Evolutionary conservation across 768 basidiomycete genomes (phyloP).

Genomic region (Hebeloma cylindrosporum): DNA sequence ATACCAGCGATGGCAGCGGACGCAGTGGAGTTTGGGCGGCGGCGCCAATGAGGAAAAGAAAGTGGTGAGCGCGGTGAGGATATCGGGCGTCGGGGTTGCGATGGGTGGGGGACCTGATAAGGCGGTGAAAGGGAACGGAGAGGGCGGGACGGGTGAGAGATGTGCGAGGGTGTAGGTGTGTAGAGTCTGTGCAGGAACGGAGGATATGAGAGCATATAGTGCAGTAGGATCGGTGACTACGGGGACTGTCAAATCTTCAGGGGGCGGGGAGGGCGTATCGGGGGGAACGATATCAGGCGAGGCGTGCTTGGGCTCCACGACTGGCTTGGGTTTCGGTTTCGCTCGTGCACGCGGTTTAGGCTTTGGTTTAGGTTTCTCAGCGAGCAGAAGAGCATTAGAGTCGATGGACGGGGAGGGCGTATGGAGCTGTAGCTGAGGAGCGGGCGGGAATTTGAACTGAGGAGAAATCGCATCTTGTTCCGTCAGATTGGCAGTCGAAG

Average conservation of each 20-base stretch:
- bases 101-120: constrained; percentile 35
- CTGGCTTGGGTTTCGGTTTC: constrained; percentile 10
- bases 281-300: constrained; percentile 39
- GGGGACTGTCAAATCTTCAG: constrained; percentile 20
- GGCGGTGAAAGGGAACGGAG: constrained; percentile 41
- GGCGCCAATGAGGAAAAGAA: constrained; percentile 67
- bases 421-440: constrained; percentile 38
- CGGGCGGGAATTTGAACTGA: constrained; percentile 10
- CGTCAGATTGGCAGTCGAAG: constrained; percentile 5
- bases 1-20: constrained; percentile 70
- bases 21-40: constrained; percentile 71
- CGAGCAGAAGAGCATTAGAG: constrained; percentile 17
- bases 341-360: background rate
- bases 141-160: constrained; percentile 32
- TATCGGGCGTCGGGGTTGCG: constrained; percentile 36
- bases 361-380: constrained; percentile 10
- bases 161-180: constrained; percentile 60
- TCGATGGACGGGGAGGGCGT: constrained; percentile 55
- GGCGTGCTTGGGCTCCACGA: constrained; percentile 2
- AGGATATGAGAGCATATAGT: constrained; percentile 51
- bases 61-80: constrained; percentile 45
- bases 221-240: constrained; percentile 37
- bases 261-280: constrained; percentile 36
- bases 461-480: constrained; percentile 3
- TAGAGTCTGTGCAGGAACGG: constrained; percentile 66